These are phyloP conservation scores for Coemansia sp. DNA, from an alignment of 192 early-diverging fungal genomes.

Conservation along the genomic window DNA sequence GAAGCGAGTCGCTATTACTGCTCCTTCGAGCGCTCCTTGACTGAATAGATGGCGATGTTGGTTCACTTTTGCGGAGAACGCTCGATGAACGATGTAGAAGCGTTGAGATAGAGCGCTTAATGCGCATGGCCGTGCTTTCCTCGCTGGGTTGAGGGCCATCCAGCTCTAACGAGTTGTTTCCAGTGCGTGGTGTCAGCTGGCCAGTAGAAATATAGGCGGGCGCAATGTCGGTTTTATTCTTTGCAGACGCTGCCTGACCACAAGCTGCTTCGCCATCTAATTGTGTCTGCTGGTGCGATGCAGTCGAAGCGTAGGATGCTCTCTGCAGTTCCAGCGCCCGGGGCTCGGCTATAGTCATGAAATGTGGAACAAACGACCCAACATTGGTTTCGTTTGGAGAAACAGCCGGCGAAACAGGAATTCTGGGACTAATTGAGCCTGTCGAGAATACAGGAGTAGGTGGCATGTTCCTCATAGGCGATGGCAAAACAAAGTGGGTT, in stretches of 20 bases:
- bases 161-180: slow-evolving; percentile 29
- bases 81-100: slow-evolving; percentile 44
- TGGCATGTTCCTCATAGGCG: background rate
- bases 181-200: slow-evolving; percentile 20
- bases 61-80: slow-evolving; percentile 25
- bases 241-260: background rate
- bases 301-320: slow-evolving; percentile 9
- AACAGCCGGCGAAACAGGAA: slow-evolving; percentile 20
- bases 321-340: slow-evolving; percentile 39
- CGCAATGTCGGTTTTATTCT: slow-evolving; percentile 1
- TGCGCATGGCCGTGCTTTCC: slow-evolving; percentile 17
- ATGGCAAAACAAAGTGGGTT: slow-evolving; percentile 3
- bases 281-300: slow-evolving; percentile 9
- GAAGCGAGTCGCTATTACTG: slow-evolving; percentile 11
- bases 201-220: slow-evolving; percentile 7
- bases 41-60: background rate
- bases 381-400: background rate
- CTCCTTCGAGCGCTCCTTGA: slow-evolving; percentile 7
- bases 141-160: slow-evolving; percentile 5
- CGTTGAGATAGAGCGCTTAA: slow-evolving; percentile 50
- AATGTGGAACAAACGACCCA: slow-evolving; percentile 39
- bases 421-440: slow-evolving; percentile 23
- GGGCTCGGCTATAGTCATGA: slow-evolving; percentile 37
- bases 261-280: background rate
- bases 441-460: background rate